Evolutionary conservation across 2,329 filamentous ascomycete species (phyloP), one percentile per base, ranked within the genome.

Genomic region (Fusarium tricinctum): DNA sequence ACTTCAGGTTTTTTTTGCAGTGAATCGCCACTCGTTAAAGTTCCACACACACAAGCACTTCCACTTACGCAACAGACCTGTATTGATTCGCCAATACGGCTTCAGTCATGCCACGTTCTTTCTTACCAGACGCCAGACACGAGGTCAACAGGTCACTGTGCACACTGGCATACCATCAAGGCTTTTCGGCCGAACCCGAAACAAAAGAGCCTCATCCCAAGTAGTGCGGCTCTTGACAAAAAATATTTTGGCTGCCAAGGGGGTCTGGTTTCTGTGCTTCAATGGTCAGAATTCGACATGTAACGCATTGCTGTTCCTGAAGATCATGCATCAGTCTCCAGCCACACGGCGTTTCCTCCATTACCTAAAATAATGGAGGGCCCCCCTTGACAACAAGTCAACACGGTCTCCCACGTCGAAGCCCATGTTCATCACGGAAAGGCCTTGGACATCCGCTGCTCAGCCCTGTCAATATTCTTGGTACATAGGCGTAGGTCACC

Each of bases 281-380:
- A 46, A 23, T 48, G 43, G 40, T 54, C 44, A 58, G 48, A 42
- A 40, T 54, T n/a, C 48, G 45, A 47, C 63, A 71, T 64, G 55
- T 66, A 70, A 71, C 61, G 45, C 56, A 69, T 56, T 56, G 46
- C 53, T 54, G 69, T 71, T 64, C 69, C 69, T 71, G 69, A 71
- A 71, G 44, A 70, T 71, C 68, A 66, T 63, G 53, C 61, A 51
- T 52, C 47, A 30, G 33, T 26, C 28, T 42, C 53, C 44, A 64
- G 43, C 51, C 64, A 66, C 66, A 69, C 61, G 52, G 54, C 46
- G 49, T 22, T 44, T 47, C 63, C 55, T 51, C 38, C 26, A 49
- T 71, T 71, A 71, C 65, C 43, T 69, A 71, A 71, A 51, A 53
- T 4, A 39, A 54, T 32, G 54, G 32, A 30, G 42, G 22, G 14